Base-by-base conservation (phyloP, 768 basidiomycete species). In the Rhodocollybia butyracea region DNA sequence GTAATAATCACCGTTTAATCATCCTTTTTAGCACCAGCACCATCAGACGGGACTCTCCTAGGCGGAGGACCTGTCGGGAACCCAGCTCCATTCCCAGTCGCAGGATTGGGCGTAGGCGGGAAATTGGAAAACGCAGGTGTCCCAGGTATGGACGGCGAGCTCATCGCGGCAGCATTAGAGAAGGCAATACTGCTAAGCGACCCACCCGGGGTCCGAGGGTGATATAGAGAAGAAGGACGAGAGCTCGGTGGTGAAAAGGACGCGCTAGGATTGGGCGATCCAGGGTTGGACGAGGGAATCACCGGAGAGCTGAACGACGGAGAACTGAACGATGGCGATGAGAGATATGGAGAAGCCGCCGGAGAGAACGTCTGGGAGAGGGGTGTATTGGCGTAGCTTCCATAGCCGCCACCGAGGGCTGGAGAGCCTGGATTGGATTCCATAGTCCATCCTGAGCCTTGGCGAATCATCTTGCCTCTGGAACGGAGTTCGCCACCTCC, bases 401-500 rank as follows among this genome's bases (percentile, higher is more conserved):
- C 53, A 54, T 75, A 76, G 0, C 42, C 43, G 11, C 53, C 32
- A 12, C 53, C 42, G 5, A 32, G 5, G 17, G 42, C 53, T 76
- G 75, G n/a, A 27, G 70, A 70, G 12, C 72, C 70, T 0, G 60
- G 56, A 2, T 43, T 30, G 38, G 81, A 80, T 36, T 88, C 86
- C 48, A 82, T 73, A 38, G 77, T 76, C 84, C 85, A 87, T 3
- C 82, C 80, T 27, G 60, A 70, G 12, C 85, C 85, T 57, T 85
- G 84, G 11, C 80, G 76, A 2, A 83, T 66, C 59, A 86, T 75
- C 3, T 76, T 71, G 0, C 73, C 73, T 11, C 89, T 80, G 4
- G 88, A 63, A 30, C 86, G 82, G 1, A 93, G 73, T 51, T 84
- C 77, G 3, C 76, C 72, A 10, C 90, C 87, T 2, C 76, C 78